phyloP scores from a whole-genome alignment of 495 filamentous ascomycete genomes.

The Aspergillus leporis region DNA sequence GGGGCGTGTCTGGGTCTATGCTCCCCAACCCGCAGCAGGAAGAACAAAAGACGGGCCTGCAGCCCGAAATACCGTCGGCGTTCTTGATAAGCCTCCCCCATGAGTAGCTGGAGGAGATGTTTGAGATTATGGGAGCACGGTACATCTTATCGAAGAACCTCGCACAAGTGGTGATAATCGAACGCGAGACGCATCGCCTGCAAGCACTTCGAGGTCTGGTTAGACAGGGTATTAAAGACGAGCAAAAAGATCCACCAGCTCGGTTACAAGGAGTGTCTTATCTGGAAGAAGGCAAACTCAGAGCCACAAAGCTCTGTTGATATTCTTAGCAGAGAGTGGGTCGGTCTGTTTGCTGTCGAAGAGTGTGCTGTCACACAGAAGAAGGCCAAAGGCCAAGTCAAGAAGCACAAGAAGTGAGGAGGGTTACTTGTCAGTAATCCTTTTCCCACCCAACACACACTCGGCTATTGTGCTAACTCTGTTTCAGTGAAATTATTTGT shows the following conservation, averaged over 20 bases:
- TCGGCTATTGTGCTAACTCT: neutral
- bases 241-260: constrained; percentile 9
- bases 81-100: constrained; percentile 30
- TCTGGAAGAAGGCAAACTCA: neutral
- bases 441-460: no score
- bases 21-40: constrained; percentile 18
- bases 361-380: neutral
- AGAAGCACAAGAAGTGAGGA: neutral
- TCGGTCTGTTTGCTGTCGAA: neutral
- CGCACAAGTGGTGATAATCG: constrained; percentile 21
- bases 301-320: neutral
- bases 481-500: neutral
- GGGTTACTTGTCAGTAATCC: no score
- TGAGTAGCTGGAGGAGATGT: constrained; percentile 13
- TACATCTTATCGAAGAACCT: constrained; percentile 14
- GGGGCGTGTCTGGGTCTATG: constrained; percentile 10
- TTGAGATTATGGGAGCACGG: constrained; percentile 18
- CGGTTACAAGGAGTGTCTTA: constrained; percentile 19
- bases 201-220: constrained; percentile 20
- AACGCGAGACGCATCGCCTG: constrained; percentile 32
- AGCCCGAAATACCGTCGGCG: constrained; percentile 23
- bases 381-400: neutral
- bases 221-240: neutral
- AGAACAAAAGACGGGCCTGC: constrained; percentile 16
- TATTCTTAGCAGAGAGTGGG: constrained; percentile 3